phyloP scores from a whole-genome alignment of 257 asterid genomes.

The Marsdenia floribunda region DNA sequence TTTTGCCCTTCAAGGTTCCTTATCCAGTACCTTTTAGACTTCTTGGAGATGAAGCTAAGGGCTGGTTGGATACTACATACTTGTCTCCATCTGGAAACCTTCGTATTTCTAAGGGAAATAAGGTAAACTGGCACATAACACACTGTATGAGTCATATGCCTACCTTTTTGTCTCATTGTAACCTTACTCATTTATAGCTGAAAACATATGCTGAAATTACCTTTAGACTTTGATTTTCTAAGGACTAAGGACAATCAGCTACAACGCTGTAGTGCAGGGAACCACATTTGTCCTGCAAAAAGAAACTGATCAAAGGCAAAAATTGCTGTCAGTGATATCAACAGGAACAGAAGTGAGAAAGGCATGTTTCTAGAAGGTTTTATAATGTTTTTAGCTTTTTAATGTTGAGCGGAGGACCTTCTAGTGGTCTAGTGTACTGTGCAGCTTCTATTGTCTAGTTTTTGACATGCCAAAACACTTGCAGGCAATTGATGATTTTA shows the following conservation, averaged over 20 bases:
- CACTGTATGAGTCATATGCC: background rate
- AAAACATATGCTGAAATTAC: background rate
- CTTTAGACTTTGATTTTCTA: slow-evolving; percentile 15
- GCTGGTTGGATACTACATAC: slow-evolving; percentile 92
- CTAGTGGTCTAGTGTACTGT: background rate
- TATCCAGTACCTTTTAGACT: slow-evolving; percentile 90
- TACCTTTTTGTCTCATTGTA: background rate
- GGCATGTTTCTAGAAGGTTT: slow-evolving; percentile 29
- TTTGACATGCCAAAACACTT: slow-evolving; percentile 5
- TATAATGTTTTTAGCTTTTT: background rate
- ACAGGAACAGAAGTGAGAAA: slow-evolving; percentile 49
- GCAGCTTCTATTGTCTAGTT: slow-evolving; percentile 10
- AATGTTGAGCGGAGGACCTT: background rate
- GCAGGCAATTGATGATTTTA: slow-evolving; percentile 68
- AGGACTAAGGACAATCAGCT: slow-evolving; percentile 34
- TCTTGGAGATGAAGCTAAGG: slow-evolving; percentile 96
- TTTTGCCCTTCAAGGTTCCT: slow-evolving; percentile 87
- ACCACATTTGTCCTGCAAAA: slow-evolving; percentile 95
- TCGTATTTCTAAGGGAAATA: slow-evolving; percentile 89
- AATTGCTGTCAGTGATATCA: slow-evolving; percentile 57
- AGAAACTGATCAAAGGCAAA: slow-evolving; percentile 74
- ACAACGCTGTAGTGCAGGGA: slow-evolving; percentile 84
- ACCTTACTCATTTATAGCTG: background rate
- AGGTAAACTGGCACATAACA: slow-evolving; percentile 40
- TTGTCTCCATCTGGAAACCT: slow-evolving; percentile 81